Evolutionary conservation across 2,329 filamentous ascomycete species (phyloP).

Genomic region (Cordyceps farinosa): DNA sequence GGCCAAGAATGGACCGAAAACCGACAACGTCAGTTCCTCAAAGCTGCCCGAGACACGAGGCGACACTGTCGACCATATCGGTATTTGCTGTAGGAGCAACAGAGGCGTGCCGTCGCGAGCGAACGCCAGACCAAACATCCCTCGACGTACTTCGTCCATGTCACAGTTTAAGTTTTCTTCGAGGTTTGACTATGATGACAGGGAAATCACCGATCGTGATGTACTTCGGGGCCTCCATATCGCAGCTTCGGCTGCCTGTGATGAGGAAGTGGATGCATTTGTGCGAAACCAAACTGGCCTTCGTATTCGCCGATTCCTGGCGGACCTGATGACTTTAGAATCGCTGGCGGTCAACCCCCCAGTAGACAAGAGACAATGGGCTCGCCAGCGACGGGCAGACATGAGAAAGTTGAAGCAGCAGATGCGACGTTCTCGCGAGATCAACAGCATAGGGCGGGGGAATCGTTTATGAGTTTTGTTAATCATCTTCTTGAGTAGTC

Average conservation of each 20-base stretch:
- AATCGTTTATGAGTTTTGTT: slow-evolving; percentile 4
- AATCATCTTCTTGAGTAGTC: slow-evolving; percentile 1
- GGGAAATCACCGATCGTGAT: slow-evolving; percentile 45
- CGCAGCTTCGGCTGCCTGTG: slow-evolving; percentile 53
- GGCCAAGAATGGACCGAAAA: not conserved
- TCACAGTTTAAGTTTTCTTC: slow-evolving; percentile 23
- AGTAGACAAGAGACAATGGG: slow-evolving; percentile 27
- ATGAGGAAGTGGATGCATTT: slow-evolving; percentile 50
- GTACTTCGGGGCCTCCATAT: slow-evolving; percentile 54
- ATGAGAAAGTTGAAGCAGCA: slow-evolving; percentile 36
- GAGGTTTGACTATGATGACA: slow-evolving; percentile 33
- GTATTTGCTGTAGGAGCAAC: slow-evolving; percentile 18
- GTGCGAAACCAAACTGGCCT: slow-evolving; percentile 51
- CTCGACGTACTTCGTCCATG: slow-evolving; percentile 36
- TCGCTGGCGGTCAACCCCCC: slow-evolving; percentile 35
- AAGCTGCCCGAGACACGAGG: not conserved
- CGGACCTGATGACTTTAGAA: slow-evolving; percentile 51
- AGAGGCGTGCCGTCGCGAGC: slow-evolving; percentile 26
- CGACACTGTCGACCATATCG: slow-evolving; percentile 22
- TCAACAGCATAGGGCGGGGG: slow-evolving; percentile 16
- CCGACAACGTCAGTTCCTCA: not conserved
- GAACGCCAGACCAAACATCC: slow-evolving; percentile 33
- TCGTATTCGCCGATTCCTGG: slow-evolving; percentile 51
- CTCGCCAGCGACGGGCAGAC: slow-evolving; percentile 29
- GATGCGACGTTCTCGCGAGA: slow-evolving; percentile 32